Evolutionary conservation across 495 filamentous ascomycete genomes (phyloP).

Genomic region (Lepidopterella palustris): DNA sequence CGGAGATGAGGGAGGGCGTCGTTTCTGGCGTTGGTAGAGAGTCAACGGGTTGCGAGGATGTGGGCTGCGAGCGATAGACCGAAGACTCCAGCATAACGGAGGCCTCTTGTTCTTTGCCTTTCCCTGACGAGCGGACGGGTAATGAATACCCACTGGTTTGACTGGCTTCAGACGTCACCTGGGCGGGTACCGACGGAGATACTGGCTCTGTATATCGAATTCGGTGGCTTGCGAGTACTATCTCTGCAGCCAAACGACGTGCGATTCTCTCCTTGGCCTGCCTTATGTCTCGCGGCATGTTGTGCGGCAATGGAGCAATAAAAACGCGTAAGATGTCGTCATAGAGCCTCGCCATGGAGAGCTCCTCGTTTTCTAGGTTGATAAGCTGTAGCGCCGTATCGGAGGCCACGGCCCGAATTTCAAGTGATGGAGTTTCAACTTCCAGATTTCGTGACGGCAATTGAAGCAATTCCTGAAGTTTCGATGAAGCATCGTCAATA

Average conservation of each 20-base stretch:
- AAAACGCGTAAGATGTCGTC: conserved; percentile 20
- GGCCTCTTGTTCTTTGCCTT: background rate
- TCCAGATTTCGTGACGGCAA: background rate
- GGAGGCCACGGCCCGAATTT: conserved; percentile 8
- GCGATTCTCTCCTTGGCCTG: conserved; percentile 15
- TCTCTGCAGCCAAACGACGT: conserved; percentile 26
- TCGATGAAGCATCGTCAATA: conserved; percentile 19
- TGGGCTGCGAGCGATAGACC: background rate
- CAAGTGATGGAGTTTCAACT: background rate
- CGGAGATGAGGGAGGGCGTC: conserved; percentile 10
- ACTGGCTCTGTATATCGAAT: background rate
- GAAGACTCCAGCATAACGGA: background rate
- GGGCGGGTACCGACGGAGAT: background rate
- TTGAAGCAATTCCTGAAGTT: conserved; percentile 6
- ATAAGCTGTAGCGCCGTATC: background rate
- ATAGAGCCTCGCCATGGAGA: conserved; percentile 16
- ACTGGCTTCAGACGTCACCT: background rate
- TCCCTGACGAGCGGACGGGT: background rate
- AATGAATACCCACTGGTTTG: conserved; percentile 6
- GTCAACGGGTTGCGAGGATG: background rate
- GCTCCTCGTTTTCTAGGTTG: background rate
- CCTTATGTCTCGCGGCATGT: conserved; percentile 13
- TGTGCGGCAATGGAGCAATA: conserved; percentile 20
- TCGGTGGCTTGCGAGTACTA: conserved; percentile 19
- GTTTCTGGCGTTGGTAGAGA: conserved; percentile 13